Evolutionary conservation across 495 filamentous ascomycete genomes (phyloP), one percentile per base, ranked within the genome.

Genomic region (Penicillium parvum): DNA sequence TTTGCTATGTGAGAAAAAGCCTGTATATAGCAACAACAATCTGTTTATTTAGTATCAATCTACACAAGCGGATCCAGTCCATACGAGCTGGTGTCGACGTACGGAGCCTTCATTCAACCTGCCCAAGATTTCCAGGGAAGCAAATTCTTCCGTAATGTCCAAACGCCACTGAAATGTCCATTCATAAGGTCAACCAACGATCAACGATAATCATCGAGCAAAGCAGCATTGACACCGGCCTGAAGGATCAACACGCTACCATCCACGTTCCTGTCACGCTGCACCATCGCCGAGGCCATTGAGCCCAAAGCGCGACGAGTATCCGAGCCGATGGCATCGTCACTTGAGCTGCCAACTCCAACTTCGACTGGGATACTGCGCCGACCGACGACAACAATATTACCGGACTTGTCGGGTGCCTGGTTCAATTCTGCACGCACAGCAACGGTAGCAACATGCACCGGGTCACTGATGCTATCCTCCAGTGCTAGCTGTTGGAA

Each of bases 171-270:
- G n/a, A n/a, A n/a, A n/a, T n/a, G n/a, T n/a, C n/a, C n/a, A n/a
- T n/a, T n/a, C n/a, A n/a, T n/a, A n/a, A n/a, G 1, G 2, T 8
- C n/a, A 26, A 16, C 3, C 6, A 12, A 37, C 7, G 1, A 32
- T 54, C 42, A 47, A 4, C 19, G 46, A 8, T 51, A 45, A 35
- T 42, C 25, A 29, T 14, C 37, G 21, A 43, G 7, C 1, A 40
- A 30, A 1, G 7, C 40, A 28, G 22, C 12, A 14, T 30, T 23
- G 1, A 40, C 33, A 7, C 68, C 77, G 40, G 86, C 86, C 55
- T 90, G 83, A 18, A 96, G 71, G 39, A 94, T 77, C 40, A 95
- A 64, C n/a, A 95, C 65, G 60, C 86, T 91, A 0, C 84, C 83
- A 49, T 73, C 79, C 8, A 87, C 61, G 19, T 76, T 75, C 26